Evolutionary conservation across 2,329 filamentous ascomycete species (phyloP).

Genomic region (Alternaria sp.): DNA sequence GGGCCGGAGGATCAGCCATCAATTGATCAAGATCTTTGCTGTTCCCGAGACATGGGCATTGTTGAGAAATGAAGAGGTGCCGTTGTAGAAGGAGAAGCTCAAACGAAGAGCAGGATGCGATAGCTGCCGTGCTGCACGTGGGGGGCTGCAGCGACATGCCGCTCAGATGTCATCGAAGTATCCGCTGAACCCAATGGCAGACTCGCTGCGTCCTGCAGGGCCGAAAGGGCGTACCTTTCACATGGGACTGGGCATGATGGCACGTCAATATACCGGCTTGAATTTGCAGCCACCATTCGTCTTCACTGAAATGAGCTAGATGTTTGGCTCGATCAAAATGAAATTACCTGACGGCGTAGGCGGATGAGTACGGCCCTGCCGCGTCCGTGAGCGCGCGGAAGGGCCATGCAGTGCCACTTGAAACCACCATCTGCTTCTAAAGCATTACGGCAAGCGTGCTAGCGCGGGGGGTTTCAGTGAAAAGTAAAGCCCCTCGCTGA

Average conservation of each 20-base stretch:
- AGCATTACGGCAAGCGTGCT: conserved; percentile 41
- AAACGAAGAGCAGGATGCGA: conserved; percentile 1
- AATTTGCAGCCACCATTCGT: not conserved
- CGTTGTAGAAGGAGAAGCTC: not conserved
- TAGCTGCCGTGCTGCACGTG: conserved; percentile 11
- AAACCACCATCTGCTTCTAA: conserved; percentile 43
- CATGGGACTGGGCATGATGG: not conserved
- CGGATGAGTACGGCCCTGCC: conserved; percentile 30
- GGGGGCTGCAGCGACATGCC: conserved; percentile 5
- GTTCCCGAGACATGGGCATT: not conserved
- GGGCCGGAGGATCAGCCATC: conserved; percentile 6
- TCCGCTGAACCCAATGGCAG: not conserved
- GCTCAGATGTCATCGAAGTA: not conserved
- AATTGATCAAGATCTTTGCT: conserved; percentile 4
- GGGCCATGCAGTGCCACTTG: conserved; percentile 31
- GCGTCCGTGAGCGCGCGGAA: conserved; percentile 28
- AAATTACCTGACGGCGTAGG: conserved; percentile 33
- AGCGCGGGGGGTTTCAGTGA: conserved; percentile 41
- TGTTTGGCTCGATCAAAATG: conserved; percentile 4
- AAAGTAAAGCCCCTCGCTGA: conserved; percentile 29
- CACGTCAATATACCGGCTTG: not conserved
- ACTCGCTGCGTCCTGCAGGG: not conserved
- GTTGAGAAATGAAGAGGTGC: conserved; percentile 2
- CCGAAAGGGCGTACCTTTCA: conserved; percentile 1
- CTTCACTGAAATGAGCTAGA: conserved; percentile 1